Evolutionary conservation across 2,329 filamentous ascomycete genomes (phyloP).

Genomic region (Venturia oleaginea): DNA sequence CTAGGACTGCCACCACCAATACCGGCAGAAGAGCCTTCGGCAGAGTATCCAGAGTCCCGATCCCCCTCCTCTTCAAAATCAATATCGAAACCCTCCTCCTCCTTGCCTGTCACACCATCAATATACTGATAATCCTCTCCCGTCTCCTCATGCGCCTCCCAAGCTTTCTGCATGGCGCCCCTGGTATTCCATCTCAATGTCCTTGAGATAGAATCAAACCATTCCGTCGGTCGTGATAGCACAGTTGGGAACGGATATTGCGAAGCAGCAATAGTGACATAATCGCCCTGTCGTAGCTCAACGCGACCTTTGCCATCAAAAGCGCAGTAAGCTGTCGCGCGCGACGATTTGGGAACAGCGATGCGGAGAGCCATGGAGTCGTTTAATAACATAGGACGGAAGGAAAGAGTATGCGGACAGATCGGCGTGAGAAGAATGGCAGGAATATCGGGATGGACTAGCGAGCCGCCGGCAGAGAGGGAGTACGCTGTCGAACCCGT

Average conservation of each 20-base stretch:
- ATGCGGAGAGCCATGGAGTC: slow-evolving; percentile 90
- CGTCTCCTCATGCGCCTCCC: slow-evolving; percentile 34
- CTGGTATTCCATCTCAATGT: slow-evolving; percentile 93
- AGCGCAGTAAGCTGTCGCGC: slow-evolving; percentile 90
- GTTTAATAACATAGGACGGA: slow-evolving; percentile 94
- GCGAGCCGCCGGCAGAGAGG: slow-evolving; percentile 85
- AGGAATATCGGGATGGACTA: slow-evolving; percentile 94
- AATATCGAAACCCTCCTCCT: slow-evolving; percentile 74
- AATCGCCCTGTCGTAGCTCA: slow-evolving; percentile 85
- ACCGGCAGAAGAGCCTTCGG: slow-evolving; percentile 23
- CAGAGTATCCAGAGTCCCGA: slow-evolving; percentile 32
- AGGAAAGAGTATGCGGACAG: slow-evolving; percentile 92
- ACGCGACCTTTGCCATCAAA: slow-evolving; percentile 97
- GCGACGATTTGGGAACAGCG: slow-evolving; percentile 71
- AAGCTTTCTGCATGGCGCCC: slow-evolving; percentile 85
- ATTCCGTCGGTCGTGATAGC: slow-evolving; percentile 79
- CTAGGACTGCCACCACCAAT: slow-evolving; percentile 12
- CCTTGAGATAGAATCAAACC: slow-evolving; percentile 91
- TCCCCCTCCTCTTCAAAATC: slow-evolving; percentile 63
- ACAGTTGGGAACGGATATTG: slow-evolving; percentile 98
- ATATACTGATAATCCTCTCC: slow-evolving; percentile 17
- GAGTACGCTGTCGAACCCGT: slow-evolving; percentile 90
- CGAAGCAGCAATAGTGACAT: slow-evolving; percentile 90
- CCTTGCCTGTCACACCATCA: slow-evolving; percentile 35
- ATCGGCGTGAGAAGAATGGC: slow-evolving; percentile 95